Conservation (phyloP, 2,329 filamentous ascomycete species). For the Fusarium sambucinum region DNA sequence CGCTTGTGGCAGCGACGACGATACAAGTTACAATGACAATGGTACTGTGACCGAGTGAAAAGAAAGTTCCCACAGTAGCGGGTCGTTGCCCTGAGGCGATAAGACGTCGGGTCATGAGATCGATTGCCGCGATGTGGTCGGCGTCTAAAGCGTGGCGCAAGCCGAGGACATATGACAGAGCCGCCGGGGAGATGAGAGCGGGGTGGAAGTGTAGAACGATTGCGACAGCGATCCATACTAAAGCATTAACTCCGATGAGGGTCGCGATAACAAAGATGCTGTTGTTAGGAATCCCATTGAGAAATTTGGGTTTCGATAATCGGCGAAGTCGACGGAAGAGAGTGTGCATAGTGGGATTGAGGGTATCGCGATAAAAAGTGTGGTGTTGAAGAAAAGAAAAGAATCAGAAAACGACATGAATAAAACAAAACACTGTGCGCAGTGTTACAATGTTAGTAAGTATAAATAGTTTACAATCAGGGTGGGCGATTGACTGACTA, state of each 20-base stretch:
- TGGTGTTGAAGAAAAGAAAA: background rate
- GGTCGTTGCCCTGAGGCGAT: slow-evolving; percentile 87
- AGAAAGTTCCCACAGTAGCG: slow-evolving; percentile 93
- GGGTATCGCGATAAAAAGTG: background rate
- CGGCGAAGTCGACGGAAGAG: slow-evolving; percentile 32
- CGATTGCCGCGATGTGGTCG: slow-evolving; percentile 90
- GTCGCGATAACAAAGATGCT: slow-evolving; percentile 63
- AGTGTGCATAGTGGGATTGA: slow-evolving; percentile 30
- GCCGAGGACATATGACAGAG: slow-evolving; percentile 88
- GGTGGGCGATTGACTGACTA: background rate
- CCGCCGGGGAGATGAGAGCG: slow-evolving; percentile 79
- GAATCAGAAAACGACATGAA: no score
- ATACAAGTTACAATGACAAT: slow-evolving; percentile 92
- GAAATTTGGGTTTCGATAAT: slow-evolving; percentile 48
- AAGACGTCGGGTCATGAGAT: slow-evolving; percentile 91
- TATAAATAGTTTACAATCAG: background rate
- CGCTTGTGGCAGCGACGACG: slow-evolving; percentile 90
- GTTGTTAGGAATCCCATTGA: slow-evolving; percentile 51
- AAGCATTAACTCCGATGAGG: slow-evolving; percentile 63
- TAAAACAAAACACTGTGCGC: background rate
- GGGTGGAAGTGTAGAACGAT: slow-evolving; percentile 67
- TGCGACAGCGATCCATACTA: slow-evolving; percentile 67
- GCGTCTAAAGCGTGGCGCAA: slow-evolving; percentile 96
- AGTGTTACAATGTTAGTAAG: background rate
- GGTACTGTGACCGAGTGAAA: slow-evolving; percentile 92